Evolutionary conservation across 768 basidiomycete genomes (phyloP), one percentile per base, ranked within the genome.

Genomic region (Suillus subaureus): DNA sequence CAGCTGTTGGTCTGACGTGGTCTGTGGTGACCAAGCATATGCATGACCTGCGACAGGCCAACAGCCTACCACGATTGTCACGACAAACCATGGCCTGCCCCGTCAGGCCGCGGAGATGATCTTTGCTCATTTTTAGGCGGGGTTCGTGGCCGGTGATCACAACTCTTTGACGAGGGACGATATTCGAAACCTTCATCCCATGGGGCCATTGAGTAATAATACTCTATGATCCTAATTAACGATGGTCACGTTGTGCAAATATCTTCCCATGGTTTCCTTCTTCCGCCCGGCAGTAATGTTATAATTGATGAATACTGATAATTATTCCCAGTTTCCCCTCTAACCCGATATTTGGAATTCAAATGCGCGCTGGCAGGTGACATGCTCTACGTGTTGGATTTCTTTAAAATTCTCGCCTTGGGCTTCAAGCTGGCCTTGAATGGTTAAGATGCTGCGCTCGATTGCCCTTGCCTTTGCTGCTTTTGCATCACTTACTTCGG

Each of bases 401-500:
- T 26, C 23, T 13, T 47, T 3, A 26, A 7, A 28, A 28, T 47
- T 31, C 43, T 18, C 11, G 57, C 57, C 39, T 40, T 23, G 57
- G 16, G 11, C 40, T 40, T 18, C 2, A 23, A 26, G 6, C 18
- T 42, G 13, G n/a, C 16, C 11, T 37, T 45, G 33, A 21, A 23
- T 33, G 21, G 26, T 43, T 23, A 64, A 15, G 28, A 61, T 42
- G 42, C 6, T 62, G 28, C n/a, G 6, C 35, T 63, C 39, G 21
- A 58, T 18, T 16, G 21, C 33, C 6, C 4, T 61, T 42, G 8
- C 58, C 8, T 21, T 64, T 26, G 5, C 26, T 62, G 42, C 61
- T 45, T 26, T 65, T 18, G 16, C 71, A 28, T 26, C 39, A 35
- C 56, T 57, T 23, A 37, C 55, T 12, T 61, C 39, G 9, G 76